Evolutionary conservation across 495 filamentous ascomycete species (phyloP).

Genomic region (Penicillium paxilli): DNA sequence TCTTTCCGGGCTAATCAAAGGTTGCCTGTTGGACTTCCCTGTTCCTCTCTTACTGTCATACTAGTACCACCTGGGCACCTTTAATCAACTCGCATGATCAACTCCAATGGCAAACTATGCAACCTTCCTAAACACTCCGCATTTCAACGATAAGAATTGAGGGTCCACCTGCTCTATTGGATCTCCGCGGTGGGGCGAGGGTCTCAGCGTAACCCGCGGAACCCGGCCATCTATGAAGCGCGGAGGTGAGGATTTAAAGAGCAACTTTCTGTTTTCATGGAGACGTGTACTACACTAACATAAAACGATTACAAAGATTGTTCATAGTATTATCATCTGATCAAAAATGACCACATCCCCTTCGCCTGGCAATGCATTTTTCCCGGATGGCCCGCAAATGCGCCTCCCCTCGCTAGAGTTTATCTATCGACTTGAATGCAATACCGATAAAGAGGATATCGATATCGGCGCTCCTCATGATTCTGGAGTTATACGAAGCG

Average conservation of each 20-base stretch:
- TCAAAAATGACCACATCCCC: conserved; percentile 9
- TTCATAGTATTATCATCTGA: not conserved
- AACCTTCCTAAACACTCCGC: not conserved
- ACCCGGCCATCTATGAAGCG: too few species aligned
- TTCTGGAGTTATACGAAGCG: conserved; percentile 24
- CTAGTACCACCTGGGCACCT: not conserved
- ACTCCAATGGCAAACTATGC: not conserved
- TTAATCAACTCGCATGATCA: not conserved
- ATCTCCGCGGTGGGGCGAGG: not conserved
- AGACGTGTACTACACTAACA: too few species aligned
- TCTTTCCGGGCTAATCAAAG: conserved; percentile 12
- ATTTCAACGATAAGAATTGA: conserved; percentile 2
- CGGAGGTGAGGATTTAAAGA: too few species aligned
- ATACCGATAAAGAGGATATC: conserved; percentile 25
- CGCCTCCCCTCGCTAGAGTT: conserved; percentile 26
- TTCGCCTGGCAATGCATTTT: conserved; percentile 28
- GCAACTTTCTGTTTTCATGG: too few species aligned
- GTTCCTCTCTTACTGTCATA: not conserved
- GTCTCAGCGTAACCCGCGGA: too few species aligned
- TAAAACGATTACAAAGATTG: too few species aligned
- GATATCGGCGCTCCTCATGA: conserved; percentile 27
- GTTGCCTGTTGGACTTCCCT: conserved; percentile 18
- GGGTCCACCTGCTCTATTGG: conserved; percentile 19
- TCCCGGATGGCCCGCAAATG: conserved; percentile 27
- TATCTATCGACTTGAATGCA: conserved; percentile 29